phyloP scores from a whole-genome alignment of 768 basidiomycete species.

The Trichaptum fuscoviolaceum region DNA sequence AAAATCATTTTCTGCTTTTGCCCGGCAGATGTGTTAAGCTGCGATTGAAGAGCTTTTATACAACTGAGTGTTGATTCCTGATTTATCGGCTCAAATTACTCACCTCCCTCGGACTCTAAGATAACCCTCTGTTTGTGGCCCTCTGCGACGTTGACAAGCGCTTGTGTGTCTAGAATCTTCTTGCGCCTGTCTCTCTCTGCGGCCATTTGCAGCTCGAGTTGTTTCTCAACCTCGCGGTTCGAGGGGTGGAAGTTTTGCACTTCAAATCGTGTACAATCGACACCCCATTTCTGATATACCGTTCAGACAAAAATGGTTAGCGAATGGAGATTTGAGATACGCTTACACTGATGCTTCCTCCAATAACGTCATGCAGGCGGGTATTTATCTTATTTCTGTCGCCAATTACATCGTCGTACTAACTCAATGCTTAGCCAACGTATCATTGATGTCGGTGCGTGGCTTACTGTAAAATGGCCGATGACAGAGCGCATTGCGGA shows the following conservation, averaged over 20 bases:
- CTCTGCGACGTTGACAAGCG: constrained; percentile 54
- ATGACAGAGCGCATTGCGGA: constrained; percentile 51
- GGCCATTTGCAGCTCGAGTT: constrained; percentile 57
- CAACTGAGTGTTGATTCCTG: background rate
- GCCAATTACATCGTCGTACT: constrained; percentile 39
- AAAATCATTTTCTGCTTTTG: constrained; percentile 44
- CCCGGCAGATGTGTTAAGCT: constrained; percentile 51
- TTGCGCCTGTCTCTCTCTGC: constrained; percentile 52
- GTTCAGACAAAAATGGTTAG: background rate
- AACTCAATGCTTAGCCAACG: constrained; percentile 17
- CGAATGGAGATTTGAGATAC: background rate
- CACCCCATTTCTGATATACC: constrained; percentile 43
- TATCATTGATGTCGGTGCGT: constrained; percentile 33
- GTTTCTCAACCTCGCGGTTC: constrained; percentile 56
- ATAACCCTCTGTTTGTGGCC: constrained; percentile 53
- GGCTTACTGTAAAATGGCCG: constrained; percentile 26
- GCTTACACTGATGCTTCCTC: constrained; percentile 39
- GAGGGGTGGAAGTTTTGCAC: constrained; percentile 56
- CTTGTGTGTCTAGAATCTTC: constrained; percentile 52
- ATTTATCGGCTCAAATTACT: background rate
- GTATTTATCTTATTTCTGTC: constrained; percentile 51
- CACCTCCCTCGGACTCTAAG: constrained; percentile 49
- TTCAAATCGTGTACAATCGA: constrained; percentile 53
- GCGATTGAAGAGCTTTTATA: constrained; percentile 33
- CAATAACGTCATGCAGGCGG: constrained; percentile 43